Evolutionary conservation across 1,139 yeast genomes (phyloP), one percentile per base, ranked within the genome.

Genomic region (Taiozyma sp.): DNA sequence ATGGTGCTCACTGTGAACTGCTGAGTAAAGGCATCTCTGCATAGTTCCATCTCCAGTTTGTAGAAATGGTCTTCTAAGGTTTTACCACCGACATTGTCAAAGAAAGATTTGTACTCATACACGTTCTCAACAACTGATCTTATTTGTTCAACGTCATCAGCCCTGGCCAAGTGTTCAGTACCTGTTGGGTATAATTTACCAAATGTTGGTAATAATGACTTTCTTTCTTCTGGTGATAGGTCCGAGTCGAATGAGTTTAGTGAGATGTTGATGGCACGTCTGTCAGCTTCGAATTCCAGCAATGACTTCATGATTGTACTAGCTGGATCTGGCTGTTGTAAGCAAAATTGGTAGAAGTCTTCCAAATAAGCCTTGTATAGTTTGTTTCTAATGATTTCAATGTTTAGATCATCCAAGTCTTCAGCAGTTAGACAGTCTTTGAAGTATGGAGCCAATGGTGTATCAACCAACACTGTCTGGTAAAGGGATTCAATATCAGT

Each of bases 371-470:
- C 96, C 69, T 89, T 87, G 81, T 87, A 93, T 53, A 95, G 79
- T 63, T 85, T 85, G 73, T 93, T 95, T 71, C 98, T 83, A 56
- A 95, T 84, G 61, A 95, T 87, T 70, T 95, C 99, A 64, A 95
- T 92, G 71, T 95, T 93, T 66, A 92, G 76, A 69, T 95, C 99
- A 65, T 92, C 97, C 68, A 95, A 79, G 69, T 93, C 98, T 61
- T 90, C 95, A 9, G 95, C 96, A n/a, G 90, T 80, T 55, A 95
- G 76, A 67, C 96, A 89, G 65, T 87, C 89, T 67, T 90, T 87
- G 75, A 95, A 93, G 71, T 92, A 95, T 44, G 97, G 96, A 0
- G 99, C 98, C 66, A 95, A 79, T 12, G 99, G 99, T 10, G 99
- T 93, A 70, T 95, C 99, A 52, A 93, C 87, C 57, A 95, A 77